Conservation (phyloP, 2,329 filamentous ascomycete genomes). For the Annulohypoxylon truncatum region DNA sequence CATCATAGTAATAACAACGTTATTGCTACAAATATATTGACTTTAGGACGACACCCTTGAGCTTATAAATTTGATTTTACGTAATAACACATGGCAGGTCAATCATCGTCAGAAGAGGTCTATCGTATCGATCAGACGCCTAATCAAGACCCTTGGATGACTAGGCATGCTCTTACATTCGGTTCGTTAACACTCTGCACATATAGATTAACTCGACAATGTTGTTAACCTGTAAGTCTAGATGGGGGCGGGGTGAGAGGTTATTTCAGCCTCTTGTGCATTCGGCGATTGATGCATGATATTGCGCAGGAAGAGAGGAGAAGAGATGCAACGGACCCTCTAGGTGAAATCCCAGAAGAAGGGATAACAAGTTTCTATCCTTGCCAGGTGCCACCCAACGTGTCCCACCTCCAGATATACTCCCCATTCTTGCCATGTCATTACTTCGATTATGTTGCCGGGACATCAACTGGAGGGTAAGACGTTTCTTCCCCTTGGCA, state of each 20-base stretch:
- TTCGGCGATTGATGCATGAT: conserved; percentile 2
- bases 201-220: neutral
- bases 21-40: too few relatives aligned
- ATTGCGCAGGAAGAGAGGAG: neutral
- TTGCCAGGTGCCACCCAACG: neutral
- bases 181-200: neutral
- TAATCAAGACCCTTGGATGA: neutral
- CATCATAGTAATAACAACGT: too few relatives aligned
- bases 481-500: neutral
- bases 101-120: neutral
- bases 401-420: conserved; percentile 8
- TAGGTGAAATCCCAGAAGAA: neutral
- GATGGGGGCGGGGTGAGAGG: conserved; percentile 10
- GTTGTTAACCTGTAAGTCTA: neutral
- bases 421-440: conserved; percentile 34
- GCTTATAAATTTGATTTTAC: too few relatives aligned
- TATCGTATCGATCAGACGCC: too few relatives aligned
- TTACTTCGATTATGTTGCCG: conserved; percentile 36
- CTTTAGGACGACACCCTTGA: too few relatives aligned
- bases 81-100: neutral
- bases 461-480: conserved; percentile 35
- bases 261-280: neutral
- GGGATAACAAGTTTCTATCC: neutral
- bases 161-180: conserved; percentile 5
- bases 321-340: neutral